phyloP scores from a whole-genome alignment of 345 rosid genomes.

The Lepidium didymum region DNA sequence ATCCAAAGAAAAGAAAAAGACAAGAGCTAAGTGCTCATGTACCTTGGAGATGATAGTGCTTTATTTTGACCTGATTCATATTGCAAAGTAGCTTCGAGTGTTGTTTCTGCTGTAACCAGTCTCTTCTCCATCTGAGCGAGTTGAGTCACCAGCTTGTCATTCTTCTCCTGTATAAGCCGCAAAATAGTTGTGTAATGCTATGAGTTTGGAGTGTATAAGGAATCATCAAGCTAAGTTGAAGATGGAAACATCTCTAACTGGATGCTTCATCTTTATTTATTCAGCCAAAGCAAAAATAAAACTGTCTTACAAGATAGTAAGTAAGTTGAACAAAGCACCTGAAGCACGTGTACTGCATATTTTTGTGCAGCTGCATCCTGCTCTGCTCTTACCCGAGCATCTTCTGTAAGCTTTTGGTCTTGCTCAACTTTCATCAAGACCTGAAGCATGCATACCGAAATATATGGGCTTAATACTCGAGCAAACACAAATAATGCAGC shows the following conservation, averaged over 20 bases:
- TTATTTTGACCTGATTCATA: constrained; percentile 73
- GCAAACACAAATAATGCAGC: neutral
- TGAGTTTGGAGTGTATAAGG: neutral
- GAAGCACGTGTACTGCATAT: constrained; percentile 51
- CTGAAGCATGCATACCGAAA: constrained; percentile 27
- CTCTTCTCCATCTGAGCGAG: constrained; percentile 78
- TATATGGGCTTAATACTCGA: neutral
- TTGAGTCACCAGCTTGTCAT: constrained; percentile 62
- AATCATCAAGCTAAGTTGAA: neutral
- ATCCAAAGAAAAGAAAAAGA: neutral
- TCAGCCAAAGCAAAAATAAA: neutral
- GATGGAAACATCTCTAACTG: neutral
- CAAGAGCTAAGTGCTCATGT: neutral
- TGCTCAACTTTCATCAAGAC: constrained; percentile 81
- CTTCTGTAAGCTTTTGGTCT: constrained; percentile 88
- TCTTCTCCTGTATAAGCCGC: constrained; percentile 58
- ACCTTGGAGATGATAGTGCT: constrained; percentile 58
- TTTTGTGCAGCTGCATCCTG: constrained; percentile 67
- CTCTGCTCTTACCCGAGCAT: constrained; percentile 74
- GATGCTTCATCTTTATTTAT: neutral
- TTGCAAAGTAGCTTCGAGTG: constrained; percentile 80
- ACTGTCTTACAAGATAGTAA: neutral
- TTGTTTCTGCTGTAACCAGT: constrained; percentile 83
- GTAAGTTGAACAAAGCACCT: constrained; percentile 40
- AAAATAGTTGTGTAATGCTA: neutral